phyloP scores from a whole-genome alignment of 768 basidiomycete genomes.

The Peribolospora baueri region DNA sequence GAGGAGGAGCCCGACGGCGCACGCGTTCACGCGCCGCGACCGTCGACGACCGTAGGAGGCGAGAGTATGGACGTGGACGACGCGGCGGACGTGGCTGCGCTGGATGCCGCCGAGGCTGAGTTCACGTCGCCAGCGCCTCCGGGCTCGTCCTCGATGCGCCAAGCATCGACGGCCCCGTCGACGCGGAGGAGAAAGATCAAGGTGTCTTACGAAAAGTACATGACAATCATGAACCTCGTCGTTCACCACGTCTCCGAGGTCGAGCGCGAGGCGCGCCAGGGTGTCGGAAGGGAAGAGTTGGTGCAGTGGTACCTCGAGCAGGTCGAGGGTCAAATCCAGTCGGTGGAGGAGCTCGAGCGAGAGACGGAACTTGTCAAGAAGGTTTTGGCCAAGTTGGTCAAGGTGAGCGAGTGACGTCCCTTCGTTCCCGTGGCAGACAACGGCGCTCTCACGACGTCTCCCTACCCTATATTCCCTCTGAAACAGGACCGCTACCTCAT shows the following conservation, averaged over 20 bases:
- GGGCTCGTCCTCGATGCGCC: conserved; percentile 11
- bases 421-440: background rate
- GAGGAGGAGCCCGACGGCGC: conserved; percentile 43
- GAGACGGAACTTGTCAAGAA: conserved; percentile 77
- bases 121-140: conserved; percentile 19
- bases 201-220: conserved; percentile 90
- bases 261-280: conserved; percentile 49
- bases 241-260: conserved; percentile 53
- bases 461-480: background rate
- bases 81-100: conserved; percentile 33
- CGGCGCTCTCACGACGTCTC: background rate
- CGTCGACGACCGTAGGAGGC: conserved; percentile 24
- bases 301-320: conserved; percentile 91
- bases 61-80: conserved; percentile 36
- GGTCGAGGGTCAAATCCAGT: conserved; percentile 57
- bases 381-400: conserved; percentile 66
- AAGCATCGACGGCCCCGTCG: conserved; percentile 17
- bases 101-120: conserved; percentile 21
- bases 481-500: conserved; percentile 58
- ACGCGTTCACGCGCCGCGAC: conserved; percentile 16
- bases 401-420: conserved; percentile 29
- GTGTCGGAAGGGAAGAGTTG: conserved; percentile 69
- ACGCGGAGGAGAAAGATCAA: conserved; percentile 37
- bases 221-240: conserved; percentile 65
- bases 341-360: conserved; percentile 66